Percentiles rank a stretch among this genome's conserved stretches.
Conservation (phyloP, 352 stramenopile genomes). For the Phytophthora idaei region DNA sequence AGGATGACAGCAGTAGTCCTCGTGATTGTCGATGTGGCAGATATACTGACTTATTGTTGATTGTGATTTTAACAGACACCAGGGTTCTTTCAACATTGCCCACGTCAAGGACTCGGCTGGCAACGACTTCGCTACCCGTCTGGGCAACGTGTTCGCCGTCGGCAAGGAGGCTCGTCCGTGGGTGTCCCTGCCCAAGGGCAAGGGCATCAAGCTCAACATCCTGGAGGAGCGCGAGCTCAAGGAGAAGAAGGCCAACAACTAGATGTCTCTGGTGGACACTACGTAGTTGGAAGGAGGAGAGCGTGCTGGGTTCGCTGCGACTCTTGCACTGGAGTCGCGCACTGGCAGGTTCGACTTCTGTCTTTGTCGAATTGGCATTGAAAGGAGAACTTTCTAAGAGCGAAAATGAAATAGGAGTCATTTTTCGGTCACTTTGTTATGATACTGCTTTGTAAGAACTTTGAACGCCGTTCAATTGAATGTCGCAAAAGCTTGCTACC, state of each 20-base stretch:
- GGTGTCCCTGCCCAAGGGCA: conserved; percentile 97
- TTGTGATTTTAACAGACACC: conserved; percentile 80
- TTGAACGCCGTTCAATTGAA: too few relatives aligned
- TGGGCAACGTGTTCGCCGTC: conserved; percentile 98
- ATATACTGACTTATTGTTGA: conserved; percentile 35
- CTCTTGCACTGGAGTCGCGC: conserved; percentile 20
- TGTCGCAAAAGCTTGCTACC: too few relatives aligned
- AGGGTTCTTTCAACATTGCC: conserved; percentile 99
- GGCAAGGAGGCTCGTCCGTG: conserved; percentile 92
- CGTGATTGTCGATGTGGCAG: conserved; percentile 1
- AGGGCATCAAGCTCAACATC: conserved; percentile 99
- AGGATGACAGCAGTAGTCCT: conserved; percentile 1
- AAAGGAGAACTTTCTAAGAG: conserved; percentile 44
- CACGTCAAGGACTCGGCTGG: conserved; percentile 98
- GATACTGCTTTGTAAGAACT: too few relatives aligned
- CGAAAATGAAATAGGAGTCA: conserved; percentile 41
- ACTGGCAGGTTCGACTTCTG: conserved; percentile 5
- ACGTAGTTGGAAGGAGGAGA: conserved; percentile 16
- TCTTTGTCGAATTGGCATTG: conserved; percentile 23
- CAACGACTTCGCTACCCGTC: conserved; percentile 97
- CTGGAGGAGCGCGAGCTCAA: conserved; percentile 93
- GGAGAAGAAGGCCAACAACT: conserved; percentile 81
- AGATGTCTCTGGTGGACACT: conserved; percentile 29
- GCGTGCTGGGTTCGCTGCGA: conserved; percentile 23
- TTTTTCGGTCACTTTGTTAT: conserved; percentile 23